These are phyloP conservation scores for Acanthamoeba royreba DNA, from an alignment of 208 protist genomes.

Conservation along the genomic window DNA sequence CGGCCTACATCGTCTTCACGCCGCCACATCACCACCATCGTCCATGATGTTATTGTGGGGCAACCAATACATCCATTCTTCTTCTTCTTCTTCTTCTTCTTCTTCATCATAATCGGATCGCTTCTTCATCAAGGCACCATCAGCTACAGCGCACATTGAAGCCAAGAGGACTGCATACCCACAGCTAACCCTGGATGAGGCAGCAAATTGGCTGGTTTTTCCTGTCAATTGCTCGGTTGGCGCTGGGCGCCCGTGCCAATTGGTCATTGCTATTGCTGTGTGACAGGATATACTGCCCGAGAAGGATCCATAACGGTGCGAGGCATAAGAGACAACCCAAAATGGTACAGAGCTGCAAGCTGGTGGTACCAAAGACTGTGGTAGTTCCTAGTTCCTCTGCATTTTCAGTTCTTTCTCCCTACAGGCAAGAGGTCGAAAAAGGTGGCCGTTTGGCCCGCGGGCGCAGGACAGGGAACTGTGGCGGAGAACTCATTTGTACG, in stretches of 20 bases:
- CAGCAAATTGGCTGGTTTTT: neutral
- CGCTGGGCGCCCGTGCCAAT: too few relatives aligned
- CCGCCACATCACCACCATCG: neutral
- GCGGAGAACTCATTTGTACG: too few relatives aligned
- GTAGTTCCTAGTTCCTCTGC: neutral
- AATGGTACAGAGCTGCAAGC: too few relatives aligned
- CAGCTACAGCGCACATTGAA: neutral
- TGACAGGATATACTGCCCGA: too few relatives aligned
- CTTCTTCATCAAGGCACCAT: too few relatives aligned
- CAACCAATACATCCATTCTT: neutral
- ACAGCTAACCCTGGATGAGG: too few relatives aligned
- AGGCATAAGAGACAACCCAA: too few relatives aligned
- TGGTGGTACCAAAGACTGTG: too few relatives aligned
- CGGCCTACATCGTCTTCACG: slow-evolving; percentile 9
- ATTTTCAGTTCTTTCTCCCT: neutral
- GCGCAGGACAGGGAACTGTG: too few relatives aligned
- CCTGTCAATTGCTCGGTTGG: neutral
- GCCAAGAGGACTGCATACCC: neutral
- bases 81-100: neutral
- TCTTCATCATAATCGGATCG: neutral
- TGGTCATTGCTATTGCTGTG: neutral
- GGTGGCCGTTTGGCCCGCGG: too few relatives aligned
- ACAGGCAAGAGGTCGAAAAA: too few relatives aligned
- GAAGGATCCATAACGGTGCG: too few relatives aligned
- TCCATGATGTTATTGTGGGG: neutral